These are phyloP conservation scores for Penicillium sp. DNA, from an alignment of 2,329 filamentous ascomycete genomes.

Conservation along the genomic window DNA sequence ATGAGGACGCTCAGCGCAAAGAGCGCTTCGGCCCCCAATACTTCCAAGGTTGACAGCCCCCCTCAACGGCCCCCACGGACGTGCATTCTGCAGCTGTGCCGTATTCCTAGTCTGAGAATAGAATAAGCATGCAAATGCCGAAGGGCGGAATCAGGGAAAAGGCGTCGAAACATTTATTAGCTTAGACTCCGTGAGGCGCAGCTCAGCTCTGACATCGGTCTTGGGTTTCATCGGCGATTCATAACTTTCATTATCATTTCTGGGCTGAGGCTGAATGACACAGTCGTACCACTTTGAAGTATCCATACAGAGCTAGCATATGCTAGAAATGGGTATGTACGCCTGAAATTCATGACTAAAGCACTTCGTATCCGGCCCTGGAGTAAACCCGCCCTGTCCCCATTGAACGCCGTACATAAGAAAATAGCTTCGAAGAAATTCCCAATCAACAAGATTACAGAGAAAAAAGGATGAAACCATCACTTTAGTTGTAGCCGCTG, in stretches of 20 bases:
- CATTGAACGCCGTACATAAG: conserved; percentile 34
- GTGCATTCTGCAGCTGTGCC: conserved; percentile 1
- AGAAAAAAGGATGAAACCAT: conserved; percentile 10
- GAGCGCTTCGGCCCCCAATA: conserved; percentile 18
- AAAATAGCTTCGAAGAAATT: conserved; percentile 10
- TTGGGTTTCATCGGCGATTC: neutral
- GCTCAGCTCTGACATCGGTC: conserved; percentile 19
- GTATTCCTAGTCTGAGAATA: neutral
- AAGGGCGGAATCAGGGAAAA: neutral
- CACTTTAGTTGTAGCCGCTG: conserved; percentile 41
- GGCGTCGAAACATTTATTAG: neutral
- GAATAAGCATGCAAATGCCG: neutral
- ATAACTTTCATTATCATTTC: neutral
- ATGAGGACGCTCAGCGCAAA: conserved; percentile 11
- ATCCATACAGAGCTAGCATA: conserved; percentile 1
- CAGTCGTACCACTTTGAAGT: conserved; percentile 1
- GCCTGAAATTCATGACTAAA: conserved; percentile 29
- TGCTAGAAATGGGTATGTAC: conserved; percentile 29
- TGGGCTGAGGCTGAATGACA: conserved; percentile 4
- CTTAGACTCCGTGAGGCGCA: neutral
- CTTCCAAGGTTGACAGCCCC: conserved; percentile 12
- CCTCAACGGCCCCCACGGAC: conserved; percentile 12
- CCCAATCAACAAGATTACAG: conserved; percentile 20
- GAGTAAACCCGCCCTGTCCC: conserved; percentile 32
- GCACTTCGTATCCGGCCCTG: conserved; percentile 25